Percentiles rank a stretch among this genome's conserved stretches.
phyloP scores from a whole-genome alignment of 805 yeast species.

The Barnettozyma sucrosica region DNA sequence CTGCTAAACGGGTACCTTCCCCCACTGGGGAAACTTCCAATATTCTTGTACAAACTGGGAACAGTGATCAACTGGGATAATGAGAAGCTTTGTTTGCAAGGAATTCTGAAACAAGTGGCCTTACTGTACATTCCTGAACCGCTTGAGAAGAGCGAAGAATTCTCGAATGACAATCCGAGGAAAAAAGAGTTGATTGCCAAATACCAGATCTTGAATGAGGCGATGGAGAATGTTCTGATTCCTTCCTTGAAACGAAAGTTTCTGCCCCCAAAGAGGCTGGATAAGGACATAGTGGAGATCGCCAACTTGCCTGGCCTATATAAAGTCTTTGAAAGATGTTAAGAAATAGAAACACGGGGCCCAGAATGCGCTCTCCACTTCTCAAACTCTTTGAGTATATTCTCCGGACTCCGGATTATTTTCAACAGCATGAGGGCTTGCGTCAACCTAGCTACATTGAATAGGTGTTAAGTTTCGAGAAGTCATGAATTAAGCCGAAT shows the following conservation, averaged over 20 bases:
- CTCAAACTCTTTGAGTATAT: background rate
- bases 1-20: slow-evolving; percentile 62
- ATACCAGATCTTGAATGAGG: slow-evolving; percentile 28
- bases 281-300: slow-evolving; percentile 63
- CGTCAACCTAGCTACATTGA: background rate
- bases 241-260: slow-evolving; percentile 60
- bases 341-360: too few species aligned
- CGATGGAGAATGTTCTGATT: slow-evolving; percentile 54
- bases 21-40: slow-evolving; percentile 53
- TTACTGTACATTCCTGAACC: slow-evolving; percentile 65
- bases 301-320: slow-evolving; percentile 91
- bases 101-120: slow-evolving; percentile 63
- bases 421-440: background rate
- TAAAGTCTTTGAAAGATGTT: slow-evolving; percentile 63
- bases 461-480: too few species aligned
- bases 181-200: slow-evolving; percentile 23
- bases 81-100: slow-evolving; percentile 65
- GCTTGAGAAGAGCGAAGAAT: slow-evolving; percentile 27
- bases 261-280: slow-evolving; percentile 52
- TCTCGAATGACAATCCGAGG: slow-evolving; percentile 18
- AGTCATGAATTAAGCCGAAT: too few species aligned
- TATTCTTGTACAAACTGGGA: slow-evolving; percentile 59
- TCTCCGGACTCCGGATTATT: background rate
- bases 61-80: slow-evolving; percentile 54
- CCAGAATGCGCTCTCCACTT: too few species aligned